Percentiles rank a stretch among this genome's conserved stretches.
These are phyloP conservation scores for Suillus subaureus DNA, from an alignment of 768 basidiomycete species.

Conservation along the genomic window DNA sequence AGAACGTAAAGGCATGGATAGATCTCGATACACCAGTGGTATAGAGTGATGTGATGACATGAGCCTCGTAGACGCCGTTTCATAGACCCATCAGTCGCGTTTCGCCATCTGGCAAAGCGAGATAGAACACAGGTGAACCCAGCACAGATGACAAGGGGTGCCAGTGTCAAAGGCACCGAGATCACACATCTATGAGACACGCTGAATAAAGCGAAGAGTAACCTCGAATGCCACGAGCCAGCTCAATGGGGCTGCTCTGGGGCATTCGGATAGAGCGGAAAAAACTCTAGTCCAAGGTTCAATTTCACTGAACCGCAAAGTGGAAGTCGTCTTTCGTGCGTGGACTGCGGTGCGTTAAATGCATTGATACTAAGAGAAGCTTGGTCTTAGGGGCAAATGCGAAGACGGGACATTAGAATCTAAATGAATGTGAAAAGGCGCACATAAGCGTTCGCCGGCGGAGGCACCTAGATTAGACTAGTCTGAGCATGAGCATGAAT, in stretches of 20 bases:
- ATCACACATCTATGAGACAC: neutral
- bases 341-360: constrained; percentile 5
- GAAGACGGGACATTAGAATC: neutral
- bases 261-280: neutral
- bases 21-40: neutral
- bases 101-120: neutral
- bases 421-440: neutral
- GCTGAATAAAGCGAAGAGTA: neutral
- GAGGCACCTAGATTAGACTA: neutral
- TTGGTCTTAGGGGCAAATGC: neutral
- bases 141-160: neutral
- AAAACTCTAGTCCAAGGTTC: constrained; percentile 1
- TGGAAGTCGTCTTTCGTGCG: neutral
- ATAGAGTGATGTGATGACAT: neutral
- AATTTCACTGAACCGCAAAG: neutral
- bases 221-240: neutral
- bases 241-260: neutral
- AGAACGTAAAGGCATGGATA: neutral
- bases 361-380: neutral
- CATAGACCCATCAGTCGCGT: neutral
- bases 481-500: too few species aligned
- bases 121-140: neutral
- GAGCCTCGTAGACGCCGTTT: neutral
- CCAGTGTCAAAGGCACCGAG: constrained; percentile 1
- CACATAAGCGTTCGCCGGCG: neutral